Percentiles rank a stretch among this genome's conserved stretches.
phyloP scores from a whole-genome alignment of 164 flowering plant species.

The Liquidambar formosana region DNA sequence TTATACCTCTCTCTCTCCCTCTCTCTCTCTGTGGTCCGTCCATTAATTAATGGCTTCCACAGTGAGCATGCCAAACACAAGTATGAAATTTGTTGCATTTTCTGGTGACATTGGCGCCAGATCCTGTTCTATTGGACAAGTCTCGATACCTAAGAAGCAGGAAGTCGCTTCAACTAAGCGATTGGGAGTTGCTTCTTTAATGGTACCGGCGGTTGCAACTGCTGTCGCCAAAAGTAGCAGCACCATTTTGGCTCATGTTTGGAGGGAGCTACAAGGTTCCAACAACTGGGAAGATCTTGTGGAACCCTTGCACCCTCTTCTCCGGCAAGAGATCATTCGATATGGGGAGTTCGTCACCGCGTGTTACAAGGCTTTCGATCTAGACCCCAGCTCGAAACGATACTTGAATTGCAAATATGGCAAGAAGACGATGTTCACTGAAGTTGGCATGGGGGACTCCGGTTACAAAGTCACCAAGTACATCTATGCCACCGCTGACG shows the following conservation, averaged over 20 bases:
- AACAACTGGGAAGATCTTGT: constrained; percentile 68
- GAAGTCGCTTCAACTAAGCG: too few species aligned
- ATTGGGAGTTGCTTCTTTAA: neutral
- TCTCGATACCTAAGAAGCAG: constrained; percentile 13
- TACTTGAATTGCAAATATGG: constrained; percentile 77
- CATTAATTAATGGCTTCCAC: constrained; percentile 14
- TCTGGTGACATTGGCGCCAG: neutral
- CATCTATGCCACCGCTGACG: constrained; percentile 74
- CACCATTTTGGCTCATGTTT: constrained; percentile 33
- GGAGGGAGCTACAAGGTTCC: constrained; percentile 74
- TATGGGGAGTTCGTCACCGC: constrained; percentile 70
- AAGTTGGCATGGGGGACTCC: constrained; percentile 49
- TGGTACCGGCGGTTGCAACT: neutral
- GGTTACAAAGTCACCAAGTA: constrained; percentile 75
- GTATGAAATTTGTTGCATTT: constrained; percentile 1
- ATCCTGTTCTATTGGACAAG: constrained; percentile 14
- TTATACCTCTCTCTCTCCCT: constrained; percentile 1
- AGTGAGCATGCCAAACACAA: constrained; percentile 3
- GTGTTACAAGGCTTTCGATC: constrained; percentile 75
- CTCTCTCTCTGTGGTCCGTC: constrained; percentile 6
- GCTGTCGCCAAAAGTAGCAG: neutral
- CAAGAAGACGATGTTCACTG: constrained; percentile 42
- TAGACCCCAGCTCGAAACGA: constrained; percentile 61
- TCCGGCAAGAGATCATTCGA: constrained; percentile 59
- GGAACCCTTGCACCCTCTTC: constrained; percentile 67